Conservation (phyloP, 805 yeast species). For the Candida maris region DNA sequence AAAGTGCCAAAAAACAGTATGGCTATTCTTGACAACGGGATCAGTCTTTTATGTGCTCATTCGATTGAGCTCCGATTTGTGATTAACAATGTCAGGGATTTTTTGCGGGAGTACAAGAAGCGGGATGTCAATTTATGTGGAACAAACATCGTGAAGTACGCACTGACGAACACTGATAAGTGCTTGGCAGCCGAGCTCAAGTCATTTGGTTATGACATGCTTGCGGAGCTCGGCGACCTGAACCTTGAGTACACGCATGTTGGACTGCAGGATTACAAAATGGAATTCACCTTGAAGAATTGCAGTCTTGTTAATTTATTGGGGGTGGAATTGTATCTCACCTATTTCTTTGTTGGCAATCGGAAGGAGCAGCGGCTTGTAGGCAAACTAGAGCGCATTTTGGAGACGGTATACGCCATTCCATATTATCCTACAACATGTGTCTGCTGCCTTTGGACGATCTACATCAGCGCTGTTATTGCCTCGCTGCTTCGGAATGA, state of each 20-base stretch:
- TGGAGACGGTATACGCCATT: background rate
- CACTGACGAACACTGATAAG: slow-evolving; percentile 1
- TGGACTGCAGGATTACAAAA: slow-evolving; percentile 3
- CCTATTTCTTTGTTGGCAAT: slow-evolving; percentile 2
- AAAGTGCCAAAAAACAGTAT: background rate
- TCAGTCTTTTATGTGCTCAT: slow-evolving; percentile 2
- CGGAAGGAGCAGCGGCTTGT: background rate
- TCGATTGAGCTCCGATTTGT: background rate
- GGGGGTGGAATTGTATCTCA: slow-evolving; percentile 1
- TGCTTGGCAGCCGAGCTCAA: background rate
- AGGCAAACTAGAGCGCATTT: background rate
- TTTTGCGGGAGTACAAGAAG: slow-evolving; percentile 1
- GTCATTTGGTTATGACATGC: slow-evolving; percentile 3
- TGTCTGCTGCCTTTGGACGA: slow-evolving; percentile 1
- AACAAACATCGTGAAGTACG: background rate
- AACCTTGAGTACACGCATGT: background rate
- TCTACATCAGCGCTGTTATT: background rate
- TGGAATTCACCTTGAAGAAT: slow-evolving; percentile 3
- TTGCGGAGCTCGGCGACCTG: background rate
- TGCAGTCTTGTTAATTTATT: background rate
- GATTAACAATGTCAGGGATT: background rate
- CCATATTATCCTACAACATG: slow-evolving; percentile 2
- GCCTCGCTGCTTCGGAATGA: background rate
- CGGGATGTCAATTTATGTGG: slow-evolving; percentile 1
- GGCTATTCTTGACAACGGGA: slow-evolving; percentile 1